phyloP scores from a whole-genome alignment of 2,329 filamentous ascomycete genomes.

The Dothistroma pini region DNA sequence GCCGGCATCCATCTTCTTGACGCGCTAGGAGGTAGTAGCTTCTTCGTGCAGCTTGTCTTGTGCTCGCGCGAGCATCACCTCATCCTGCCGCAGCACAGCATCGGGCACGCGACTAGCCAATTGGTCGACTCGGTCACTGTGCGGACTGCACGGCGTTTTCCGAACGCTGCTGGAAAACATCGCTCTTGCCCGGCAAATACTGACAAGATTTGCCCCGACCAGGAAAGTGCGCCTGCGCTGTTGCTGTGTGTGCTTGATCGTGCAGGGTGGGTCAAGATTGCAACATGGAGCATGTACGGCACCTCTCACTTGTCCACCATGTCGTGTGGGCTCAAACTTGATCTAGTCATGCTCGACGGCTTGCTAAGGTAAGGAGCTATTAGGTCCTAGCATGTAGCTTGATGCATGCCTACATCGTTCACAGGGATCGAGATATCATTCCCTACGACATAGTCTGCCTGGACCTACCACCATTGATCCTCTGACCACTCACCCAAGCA shows the following conservation, averaged over 20 bases:
- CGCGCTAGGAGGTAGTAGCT: background rate
- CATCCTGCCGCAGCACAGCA: background rate
- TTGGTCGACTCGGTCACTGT: background rate
- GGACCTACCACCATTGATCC: background rate
- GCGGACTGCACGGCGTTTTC: background rate
- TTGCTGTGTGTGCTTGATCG: no score
- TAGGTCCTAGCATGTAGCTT: background rate
- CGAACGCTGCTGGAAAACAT: background rate
- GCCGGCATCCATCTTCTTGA: background rate
- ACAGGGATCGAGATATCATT: background rate
- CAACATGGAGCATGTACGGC: background rate
- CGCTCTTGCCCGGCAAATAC: background rate
- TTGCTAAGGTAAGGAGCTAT: conserved; percentile 48
- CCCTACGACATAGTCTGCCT: background rate
- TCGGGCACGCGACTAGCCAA: background rate
- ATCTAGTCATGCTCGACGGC: background rate
- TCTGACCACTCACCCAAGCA: conserved; percentile 18
- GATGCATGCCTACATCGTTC: background rate
- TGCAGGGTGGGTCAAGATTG: background rate
- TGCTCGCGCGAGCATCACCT: background rate
- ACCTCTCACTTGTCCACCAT: background rate
- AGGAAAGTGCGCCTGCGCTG: no score
- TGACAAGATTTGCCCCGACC: background rate
- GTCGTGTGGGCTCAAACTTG: background rate
- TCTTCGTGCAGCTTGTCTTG: background rate